Evolutionary conservation across 176 grass and related monocot species (phyloP), one percentile per base, ranked within the genome.

Genomic region (Echinochloa phyllopogon): DNA sequence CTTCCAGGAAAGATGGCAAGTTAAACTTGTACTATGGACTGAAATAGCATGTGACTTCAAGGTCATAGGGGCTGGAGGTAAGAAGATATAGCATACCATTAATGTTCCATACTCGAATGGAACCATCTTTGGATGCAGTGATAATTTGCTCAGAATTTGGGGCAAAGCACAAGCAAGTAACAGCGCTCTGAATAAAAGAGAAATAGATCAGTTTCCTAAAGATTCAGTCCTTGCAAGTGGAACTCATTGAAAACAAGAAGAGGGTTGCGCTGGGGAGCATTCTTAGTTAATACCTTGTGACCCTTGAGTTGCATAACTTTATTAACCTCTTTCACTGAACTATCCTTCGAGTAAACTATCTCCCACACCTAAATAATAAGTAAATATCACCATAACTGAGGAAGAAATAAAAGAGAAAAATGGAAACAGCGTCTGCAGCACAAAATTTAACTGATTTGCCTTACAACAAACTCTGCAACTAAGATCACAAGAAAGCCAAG

Each of bases 251-350:
- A 20, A 21, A 23, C 6, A 51, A 58, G 64, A 48, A 2, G 29
- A 42, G 24, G 14, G 1, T 60, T 29, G 43, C 16, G 27, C 11
- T 20, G 3, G 27, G 18, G 56, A 1, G 3, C 18, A 18, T 53
- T 66, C 17, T 74, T 60, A 58, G 8, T 36, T 17, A 29, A 10
- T 83, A 96, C 96, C 90, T 99, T 99, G 65, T 99, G 96, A 83
- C 96, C 96, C 83, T 96, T 99, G 16, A 96, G 93, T 84, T 99
- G 94, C 96, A 99, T 99, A 36, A 86, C 94, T 82, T 81, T 99
- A 51, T 87, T 76, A 63, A 99, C 81, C 83, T 96, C 96, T 90
- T 99, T 99, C 75, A 88, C 96, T 58, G 88, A 96, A 79, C 88
- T 87, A 76, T 99, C 94, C 84, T 99, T 99, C 0, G 91, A 96